Evolutionary conservation across 2,329 filamentous ascomycete species (phyloP), one percentile per base, ranked within the genome.

Genomic region (Aspergillus udagawae): DNA sequence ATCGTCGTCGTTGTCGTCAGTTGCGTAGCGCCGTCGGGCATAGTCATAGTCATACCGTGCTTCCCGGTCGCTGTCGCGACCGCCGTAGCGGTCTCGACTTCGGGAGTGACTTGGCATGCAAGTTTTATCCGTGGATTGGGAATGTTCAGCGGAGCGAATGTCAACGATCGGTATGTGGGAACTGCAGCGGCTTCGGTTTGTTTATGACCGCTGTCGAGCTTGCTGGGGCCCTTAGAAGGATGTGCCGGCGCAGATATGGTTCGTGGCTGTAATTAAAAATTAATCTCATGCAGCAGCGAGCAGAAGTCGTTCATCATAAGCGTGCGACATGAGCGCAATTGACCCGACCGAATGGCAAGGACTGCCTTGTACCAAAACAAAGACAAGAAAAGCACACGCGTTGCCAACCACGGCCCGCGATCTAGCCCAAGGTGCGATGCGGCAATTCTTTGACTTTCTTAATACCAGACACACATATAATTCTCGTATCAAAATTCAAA

Each of bases 41-140:
- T 49, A 61, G 20, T 63, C 58, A 47, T 45, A 51, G 20, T 54
- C 51, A 17, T 38, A 32, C 14, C 50, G 50, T 25, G 42, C 48
- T 47, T 63, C 67, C 54, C 54, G 64, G 56, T 61, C 67, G 59
- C 54, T 61, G 63, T 58, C 60, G 60, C 62, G 63, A 62, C 64
- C 60, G 55, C 61, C 60, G 55, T 67, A 58, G 49, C 69, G 72
- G 60, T 72, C 71, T 48, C 71, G 69, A 60, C 67, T 72, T 57
- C 66, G 67, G 41, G 69, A 68, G 55, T 71, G 66, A 52, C 62
- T 64, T 52, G 69, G 71, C 71, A 74, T 74, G 60, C 21, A 44
- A 44, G 32, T 3, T 35, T 38, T 17, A 38, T 17, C 32, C 14
- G 32, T 38, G 5, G 14, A n/a, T 38, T 38, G 32, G 32, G 32